phyloP scores from a whole-genome alignment of 441 rosid genomes.

The Syzygium malaccense region DNA sequence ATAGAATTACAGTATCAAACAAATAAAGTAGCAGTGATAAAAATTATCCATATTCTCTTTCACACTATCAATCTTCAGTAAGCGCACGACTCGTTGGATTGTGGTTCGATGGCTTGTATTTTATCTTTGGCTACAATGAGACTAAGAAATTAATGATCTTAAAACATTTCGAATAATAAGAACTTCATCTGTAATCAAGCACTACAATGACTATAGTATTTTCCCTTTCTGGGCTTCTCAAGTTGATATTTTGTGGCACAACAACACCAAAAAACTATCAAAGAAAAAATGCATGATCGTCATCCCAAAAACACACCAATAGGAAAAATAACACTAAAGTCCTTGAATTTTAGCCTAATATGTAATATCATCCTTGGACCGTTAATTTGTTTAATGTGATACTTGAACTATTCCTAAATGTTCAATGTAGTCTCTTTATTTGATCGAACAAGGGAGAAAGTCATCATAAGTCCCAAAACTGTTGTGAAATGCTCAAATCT shows the following conservation, averaged over 20 bases:
- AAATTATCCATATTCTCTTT: not conserved
- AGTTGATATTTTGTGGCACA: not conserved
- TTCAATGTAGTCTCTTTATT: not conserved
- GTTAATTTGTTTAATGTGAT: not conserved
- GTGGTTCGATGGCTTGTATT: not conserved
- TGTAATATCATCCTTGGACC: accelerated
- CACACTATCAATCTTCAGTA: not conserved
- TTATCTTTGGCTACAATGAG: not conserved
- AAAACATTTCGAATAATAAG: not conserved
- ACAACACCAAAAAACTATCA: not conserved
- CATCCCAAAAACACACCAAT: not conserved
- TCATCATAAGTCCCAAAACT: not conserved
- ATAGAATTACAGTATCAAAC: not conserved
- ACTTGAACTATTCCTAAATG: not conserved
- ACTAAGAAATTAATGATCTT: not conserved
- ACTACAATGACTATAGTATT: not conserved
- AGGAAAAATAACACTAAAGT: not conserved
- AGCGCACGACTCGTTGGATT: not conserved
- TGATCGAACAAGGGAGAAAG: not conserved
- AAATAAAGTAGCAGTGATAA: not conserved
- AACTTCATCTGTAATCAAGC: not conserved
- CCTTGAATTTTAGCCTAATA: not conserved
- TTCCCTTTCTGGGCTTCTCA: not conserved
- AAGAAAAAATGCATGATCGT: accelerated
- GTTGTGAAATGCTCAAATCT: not conserved